These are phyloP conservation scores for Tieghemostelium lacteum DNA, from an alignment of 78 protist species.

Conservation along the genomic window DNA sequence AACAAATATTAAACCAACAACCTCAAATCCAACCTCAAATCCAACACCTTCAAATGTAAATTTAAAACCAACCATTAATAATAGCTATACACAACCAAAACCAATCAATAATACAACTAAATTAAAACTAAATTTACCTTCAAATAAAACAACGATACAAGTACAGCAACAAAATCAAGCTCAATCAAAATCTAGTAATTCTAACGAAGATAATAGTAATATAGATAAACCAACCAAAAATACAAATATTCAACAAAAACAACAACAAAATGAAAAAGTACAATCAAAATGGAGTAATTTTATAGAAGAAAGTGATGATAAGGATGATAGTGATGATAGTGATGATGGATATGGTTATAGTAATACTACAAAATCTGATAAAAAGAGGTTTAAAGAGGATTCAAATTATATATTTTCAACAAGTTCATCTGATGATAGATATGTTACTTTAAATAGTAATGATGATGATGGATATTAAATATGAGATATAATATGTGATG, in stretches of 20 bases:
- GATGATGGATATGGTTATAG: neutral
- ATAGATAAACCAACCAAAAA: neutral
- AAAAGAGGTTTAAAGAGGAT: neutral
- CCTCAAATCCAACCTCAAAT: neutral
- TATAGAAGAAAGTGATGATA: neutral
- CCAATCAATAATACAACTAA: neutral
- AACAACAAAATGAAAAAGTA: neutral
- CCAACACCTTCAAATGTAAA: neutral
- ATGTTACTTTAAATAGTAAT: slow-evolving; percentile 1
- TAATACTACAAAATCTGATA: neutral
- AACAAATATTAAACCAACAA: neutral
- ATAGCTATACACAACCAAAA: neutral
- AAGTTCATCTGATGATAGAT: neutral
- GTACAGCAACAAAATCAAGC: neutral
- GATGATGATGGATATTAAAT: slow-evolving; percentile 17
- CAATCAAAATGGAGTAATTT: neutral
- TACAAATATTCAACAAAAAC: neutral
- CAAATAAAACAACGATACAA: neutral
- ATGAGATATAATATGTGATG: too few species aligned
- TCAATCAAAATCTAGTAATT: neutral
- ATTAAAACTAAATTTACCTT: neutral
- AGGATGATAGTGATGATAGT: neutral
- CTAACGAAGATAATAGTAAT: neutral
- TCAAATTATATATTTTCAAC: neutral
- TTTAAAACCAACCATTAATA: neutral